Conservation (phyloP, 2,329 filamentous ascomycete species). For the Aureobasidium sp. region DNA sequence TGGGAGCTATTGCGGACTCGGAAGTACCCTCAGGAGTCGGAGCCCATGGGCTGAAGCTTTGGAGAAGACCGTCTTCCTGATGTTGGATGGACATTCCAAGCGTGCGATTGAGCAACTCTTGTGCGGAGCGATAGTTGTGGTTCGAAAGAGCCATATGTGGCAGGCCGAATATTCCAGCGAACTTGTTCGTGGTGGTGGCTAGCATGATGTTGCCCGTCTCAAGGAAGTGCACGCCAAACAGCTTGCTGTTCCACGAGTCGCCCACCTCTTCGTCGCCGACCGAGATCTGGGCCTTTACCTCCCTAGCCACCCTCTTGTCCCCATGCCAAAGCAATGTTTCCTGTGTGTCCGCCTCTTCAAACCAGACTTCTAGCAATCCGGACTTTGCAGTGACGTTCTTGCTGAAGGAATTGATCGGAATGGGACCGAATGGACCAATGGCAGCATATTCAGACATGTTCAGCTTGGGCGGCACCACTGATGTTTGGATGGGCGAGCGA, state of each 20-base stretch:
- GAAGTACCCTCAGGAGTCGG: constrained; percentile 51
- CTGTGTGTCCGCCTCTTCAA: constrained; percentile 46
- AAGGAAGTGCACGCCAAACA: constrained; percentile 81
- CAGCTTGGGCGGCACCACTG: constrained; percentile 37
- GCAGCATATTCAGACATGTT: constrained; percentile 50
- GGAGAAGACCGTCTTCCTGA: constrained; percentile 51
- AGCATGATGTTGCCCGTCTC: constrained; percentile 70
- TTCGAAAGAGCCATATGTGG: constrained; percentile 66
- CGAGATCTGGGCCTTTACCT: constrained; percentile 60
- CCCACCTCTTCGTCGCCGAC: constrained; percentile 65
- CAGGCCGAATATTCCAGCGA: constrained; percentile 80
- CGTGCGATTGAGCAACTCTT: constrained; percentile 60
- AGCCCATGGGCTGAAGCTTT: constrained; percentile 60
- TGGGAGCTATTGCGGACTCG: constrained; percentile 54
- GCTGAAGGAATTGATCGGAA: constrained; percentile 48
- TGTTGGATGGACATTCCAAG: constrained; percentile 58
- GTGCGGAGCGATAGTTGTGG: constrained; percentile 38
- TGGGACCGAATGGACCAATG: constrained; percentile 55
- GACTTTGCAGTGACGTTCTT: constrained; percentile 70
- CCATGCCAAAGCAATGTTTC: constrained; percentile 26
- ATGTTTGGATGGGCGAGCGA: constrained; percentile 43
- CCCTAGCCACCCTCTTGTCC: constrained; percentile 43
- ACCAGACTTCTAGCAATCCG: constrained; percentile 60
- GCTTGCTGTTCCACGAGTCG: constrained; percentile 67
- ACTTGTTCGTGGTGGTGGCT: constrained; percentile 84